Evolutionary conservation across 306 rosid genomes (phyloP).

Genomic region (Clitoria ternatea): DNA sequence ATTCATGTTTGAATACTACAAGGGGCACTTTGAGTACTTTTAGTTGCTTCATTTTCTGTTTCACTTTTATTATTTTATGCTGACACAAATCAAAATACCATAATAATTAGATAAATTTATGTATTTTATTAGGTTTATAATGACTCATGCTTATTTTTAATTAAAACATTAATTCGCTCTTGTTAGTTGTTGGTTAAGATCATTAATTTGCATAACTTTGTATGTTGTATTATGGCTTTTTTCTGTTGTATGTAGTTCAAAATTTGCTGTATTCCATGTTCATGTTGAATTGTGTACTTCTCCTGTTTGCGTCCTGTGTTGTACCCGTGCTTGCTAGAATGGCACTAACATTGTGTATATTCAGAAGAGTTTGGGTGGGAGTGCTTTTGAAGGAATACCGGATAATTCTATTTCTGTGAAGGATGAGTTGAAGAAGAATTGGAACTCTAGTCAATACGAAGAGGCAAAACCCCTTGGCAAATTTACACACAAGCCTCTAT

Average conservation of each 20-base stretch:
- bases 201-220: neutral
- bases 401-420: constrained; percentile 40
- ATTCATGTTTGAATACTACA: no score
- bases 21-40: neutral
- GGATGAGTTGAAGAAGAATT: constrained; percentile 40
- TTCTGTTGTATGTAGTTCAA: neutral
- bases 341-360: constrained; percentile 24
- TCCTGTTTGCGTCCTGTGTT: neutral
- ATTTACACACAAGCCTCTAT: constrained; percentile 42
- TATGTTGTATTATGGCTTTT: neutral
- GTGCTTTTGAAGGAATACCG: constrained; percentile 26
- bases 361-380: constrained; percentile 43
- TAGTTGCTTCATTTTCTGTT: neutral
- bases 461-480: constrained; percentile 37
- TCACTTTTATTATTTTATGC: neutral
- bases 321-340: neutral
- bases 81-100: neutral
- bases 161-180: neutral
- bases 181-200: neutral
- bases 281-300: neutral
- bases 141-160: neutral
- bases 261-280: neutral
- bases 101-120: neutral
- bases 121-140: neutral
- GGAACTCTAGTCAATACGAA: constrained; percentile 30